phyloP scores from a whole-genome alignment of 768 basidiomycete species.

The Arthromyces matolae region DNA sequence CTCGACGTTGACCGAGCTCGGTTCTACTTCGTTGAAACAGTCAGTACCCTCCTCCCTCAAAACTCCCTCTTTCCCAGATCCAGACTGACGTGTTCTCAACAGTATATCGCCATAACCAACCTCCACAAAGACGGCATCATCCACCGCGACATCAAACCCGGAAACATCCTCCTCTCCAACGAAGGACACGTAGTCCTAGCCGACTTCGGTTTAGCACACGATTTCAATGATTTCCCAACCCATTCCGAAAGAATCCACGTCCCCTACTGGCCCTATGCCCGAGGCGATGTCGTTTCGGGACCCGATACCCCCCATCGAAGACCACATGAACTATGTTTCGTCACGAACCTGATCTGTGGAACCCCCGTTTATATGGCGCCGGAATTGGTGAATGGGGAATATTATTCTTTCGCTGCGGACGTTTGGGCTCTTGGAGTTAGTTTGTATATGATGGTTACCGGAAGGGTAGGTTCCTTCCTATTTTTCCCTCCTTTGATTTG shows the following conservation, averaged over 20 bases:
- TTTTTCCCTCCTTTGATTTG: not conserved
- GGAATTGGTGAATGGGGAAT: slow-evolving; percentile 22
- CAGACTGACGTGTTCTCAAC: not conserved
- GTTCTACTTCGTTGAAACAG: slow-evolving; percentile 35
- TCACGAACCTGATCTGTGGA: slow-evolving; percentile 24
- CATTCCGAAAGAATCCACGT: slow-evolving; percentile 26
- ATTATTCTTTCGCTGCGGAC: slow-evolving; percentile 41
- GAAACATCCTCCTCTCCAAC: slow-evolving; percentile 28
- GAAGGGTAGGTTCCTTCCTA: slow-evolving; percentile 32
- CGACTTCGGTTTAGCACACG: slow-evolving; percentile 30
- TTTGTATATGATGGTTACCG: slow-evolving; percentile 68
- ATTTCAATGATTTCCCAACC: slow-evolving; percentile 22
- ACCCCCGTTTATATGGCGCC: slow-evolving; percentile 32
- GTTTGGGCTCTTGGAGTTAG: slow-evolving; percentile 80
- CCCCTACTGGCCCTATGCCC: slow-evolving; percentile 30
- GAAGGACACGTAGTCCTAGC: slow-evolving; percentile 30
- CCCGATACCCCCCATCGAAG: slow-evolving; percentile 15
- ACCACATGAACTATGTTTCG: slow-evolving; percentile 24
- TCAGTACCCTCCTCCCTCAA: slow-evolving; percentile 17
- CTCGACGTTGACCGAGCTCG: slow-evolving; percentile 23
- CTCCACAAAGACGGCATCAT: slow-evolving; percentile 31
- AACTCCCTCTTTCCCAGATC: not conserved
- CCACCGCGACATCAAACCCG: slow-evolving; percentile 32
- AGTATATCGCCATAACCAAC: slow-evolving; percentile 30
- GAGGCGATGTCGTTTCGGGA: too few relatives aligned